A percentile compares a stretch with the other conserved stretches of the same genome.
These are phyloP conservation scores for Zygoascus ofunaensis DNA, from an alignment of 805 yeast genomes.

Conservation along the genomic window DNA sequence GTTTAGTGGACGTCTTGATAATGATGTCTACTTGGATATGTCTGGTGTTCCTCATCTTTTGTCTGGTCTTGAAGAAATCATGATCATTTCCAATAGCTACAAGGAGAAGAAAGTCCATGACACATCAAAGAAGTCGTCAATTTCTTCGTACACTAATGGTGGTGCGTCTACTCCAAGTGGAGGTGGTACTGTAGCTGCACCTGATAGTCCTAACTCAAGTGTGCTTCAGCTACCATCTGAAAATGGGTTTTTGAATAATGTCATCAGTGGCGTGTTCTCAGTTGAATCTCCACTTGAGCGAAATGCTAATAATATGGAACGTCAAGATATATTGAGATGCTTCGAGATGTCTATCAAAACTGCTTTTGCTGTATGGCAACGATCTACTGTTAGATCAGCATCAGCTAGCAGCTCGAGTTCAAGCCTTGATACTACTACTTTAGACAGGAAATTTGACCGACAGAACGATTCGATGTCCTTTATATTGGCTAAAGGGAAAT, in stretches of 20 bases:
- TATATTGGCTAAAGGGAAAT: slow-evolving; percentile 52
- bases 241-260: slow-evolving; percentile 43
- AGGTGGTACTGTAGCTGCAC: not conserved
- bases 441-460: slow-evolving; percentile 54
- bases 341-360: slow-evolving; percentile 50
- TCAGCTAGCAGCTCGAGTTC: slow-evolving; percentile 4
- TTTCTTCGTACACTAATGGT: not conserved
- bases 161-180: slow-evolving; percentile 14
- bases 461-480: slow-evolving; percentile 67
- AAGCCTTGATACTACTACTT: slow-evolving; percentile 16
- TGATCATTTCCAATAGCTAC: slow-evolving; percentile 44
- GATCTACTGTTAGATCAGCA: slow-evolving; percentile 40
- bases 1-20: slow-evolving; percentile 12
- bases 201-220: not conserved
- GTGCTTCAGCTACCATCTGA: slow-evolving; percentile 20
- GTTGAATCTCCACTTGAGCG: slow-evolving; percentile 51
- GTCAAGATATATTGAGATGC: slow-evolving; percentile 50
- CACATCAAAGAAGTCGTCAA: not conserved
- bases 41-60: slow-evolving; percentile 37
- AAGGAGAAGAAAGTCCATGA: slow-evolving; percentile 16
- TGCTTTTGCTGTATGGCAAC: slow-evolving; percentile 59
- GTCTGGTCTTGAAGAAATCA: slow-evolving; percentile 57
- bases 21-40: slow-evolving; percentile 36
- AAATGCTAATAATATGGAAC: slow-evolving; percentile 43
- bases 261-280: slow-evolving; percentile 69